A percentile compares a stretch with the other conserved stretches of the same genome.
Conservation (phyloP, 2,329 filamentous ascomycete genomes). For the Akanthomyces dipterigenus region DNA sequence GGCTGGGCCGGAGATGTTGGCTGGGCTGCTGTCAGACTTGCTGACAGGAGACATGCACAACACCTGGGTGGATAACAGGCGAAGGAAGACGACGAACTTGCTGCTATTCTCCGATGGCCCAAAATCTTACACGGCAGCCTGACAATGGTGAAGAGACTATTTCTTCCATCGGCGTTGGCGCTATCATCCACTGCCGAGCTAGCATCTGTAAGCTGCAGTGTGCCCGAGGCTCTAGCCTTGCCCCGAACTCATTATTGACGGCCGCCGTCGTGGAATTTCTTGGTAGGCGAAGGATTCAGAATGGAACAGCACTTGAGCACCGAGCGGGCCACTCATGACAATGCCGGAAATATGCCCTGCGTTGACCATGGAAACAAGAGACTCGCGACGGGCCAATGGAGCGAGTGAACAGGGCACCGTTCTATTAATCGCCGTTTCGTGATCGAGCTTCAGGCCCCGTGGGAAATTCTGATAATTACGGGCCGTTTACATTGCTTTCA, state of each 20-base stretch:
- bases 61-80: background rate
- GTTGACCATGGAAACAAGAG: background rate
- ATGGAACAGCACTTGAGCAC: background rate
- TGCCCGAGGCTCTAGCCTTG: background rate
- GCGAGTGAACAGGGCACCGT: background rate
- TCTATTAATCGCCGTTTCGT: background rate
- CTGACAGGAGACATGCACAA: constrained; percentile 4
- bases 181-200: background rate
- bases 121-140: constrained; percentile 1
- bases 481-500: background rate
- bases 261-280: background rate
- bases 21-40: constrained; percentile 2
- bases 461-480: background rate
- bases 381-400: background rate
- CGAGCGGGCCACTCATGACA: background rate
- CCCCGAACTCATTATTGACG: background rate
- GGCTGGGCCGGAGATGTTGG: background rate
- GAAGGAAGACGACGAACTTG: background rate
- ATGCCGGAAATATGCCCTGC: background rate
- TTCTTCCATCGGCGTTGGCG: background rate
- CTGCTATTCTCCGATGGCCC: background rate
- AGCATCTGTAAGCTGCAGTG: background rate
- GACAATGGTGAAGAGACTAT: background rate
- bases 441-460: background rate
- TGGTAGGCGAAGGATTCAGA: background rate